Evolutionary conservation across 2,329 filamentous ascomycete genomes (phyloP).

Genomic region (Clarireedia homoeocarpa): DNA sequence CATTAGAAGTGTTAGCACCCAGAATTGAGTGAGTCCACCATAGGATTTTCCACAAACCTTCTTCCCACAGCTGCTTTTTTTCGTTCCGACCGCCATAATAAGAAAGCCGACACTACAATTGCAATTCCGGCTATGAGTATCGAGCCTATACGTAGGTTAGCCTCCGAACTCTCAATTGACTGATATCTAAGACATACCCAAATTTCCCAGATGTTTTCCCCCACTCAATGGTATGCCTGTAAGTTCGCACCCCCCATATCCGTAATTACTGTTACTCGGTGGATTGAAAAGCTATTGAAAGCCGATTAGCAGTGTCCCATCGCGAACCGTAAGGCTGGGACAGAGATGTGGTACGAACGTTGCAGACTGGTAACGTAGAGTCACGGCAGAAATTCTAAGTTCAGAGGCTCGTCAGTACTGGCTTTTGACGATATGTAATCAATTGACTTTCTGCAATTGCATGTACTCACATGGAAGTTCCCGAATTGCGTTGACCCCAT

Average conservation of each 20-base stretch:
- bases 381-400: conserved; percentile 72
- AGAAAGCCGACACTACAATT: conserved; percentile 56
- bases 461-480: conserved; percentile 42
- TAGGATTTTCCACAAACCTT: conserved; percentile 48
- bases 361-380: conserved; percentile 76
- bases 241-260: conserved; percentile 60
- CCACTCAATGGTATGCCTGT: conserved; percentile 65
- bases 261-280: conserved; percentile 19
- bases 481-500: conserved; percentile 41
- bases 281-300: conserved; percentile 53
- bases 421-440: neutral
- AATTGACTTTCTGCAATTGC: conserved; percentile 8
- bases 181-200: conserved; percentile 50
- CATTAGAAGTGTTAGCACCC: conserved; percentile 14
- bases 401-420: conserved; percentile 15
- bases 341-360: conserved; percentile 49
- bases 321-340: conserved; percentile 1
- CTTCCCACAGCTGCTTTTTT: conserved; percentile 92
- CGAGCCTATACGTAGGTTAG: conserved; percentile 53
- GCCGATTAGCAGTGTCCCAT: conserved; percentile 12
- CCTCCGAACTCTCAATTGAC: conserved; percentile 3
- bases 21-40: neutral
- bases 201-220: conserved; percentile 64
- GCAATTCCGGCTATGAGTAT: conserved; percentile 76
- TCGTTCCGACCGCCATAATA: conserved; percentile 74